Conservation (phyloP, 768 basidiomycete species). For the Trametes coccinea region DNA sequence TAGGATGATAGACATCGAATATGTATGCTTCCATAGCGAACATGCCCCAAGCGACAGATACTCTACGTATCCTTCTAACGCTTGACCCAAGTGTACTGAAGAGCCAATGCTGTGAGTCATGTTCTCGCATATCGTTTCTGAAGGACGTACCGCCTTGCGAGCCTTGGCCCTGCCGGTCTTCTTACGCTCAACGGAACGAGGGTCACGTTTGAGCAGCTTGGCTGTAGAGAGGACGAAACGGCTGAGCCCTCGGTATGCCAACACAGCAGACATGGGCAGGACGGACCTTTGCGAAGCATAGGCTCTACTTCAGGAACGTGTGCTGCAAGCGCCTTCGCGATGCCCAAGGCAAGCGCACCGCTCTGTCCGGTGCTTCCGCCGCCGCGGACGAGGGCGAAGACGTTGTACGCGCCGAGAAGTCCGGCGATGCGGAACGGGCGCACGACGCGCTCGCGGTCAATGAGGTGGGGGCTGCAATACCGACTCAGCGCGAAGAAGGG, state of each 20-base stretch:
- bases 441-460: conserved; percentile 79
- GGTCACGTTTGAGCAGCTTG: conserved; percentile 85
- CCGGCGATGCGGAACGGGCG: conserved; percentile 85
- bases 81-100: conserved; percentile 94
- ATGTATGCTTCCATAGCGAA: conserved; percentile 8
- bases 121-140: conserved; percentile 5
- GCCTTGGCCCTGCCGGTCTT: conserved; percentile 94
- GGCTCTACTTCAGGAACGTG: conserved; percentile 66
- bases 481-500: background rate
- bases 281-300: conserved; percentile 73
- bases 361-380: conserved; percentile 93
- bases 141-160: conserved; percentile 75
- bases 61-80: conserved; percentile 48
- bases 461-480: conserved; percentile 43
- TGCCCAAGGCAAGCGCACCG: conserved; percentile 79
- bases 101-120: conserved; percentile 17
- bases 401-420: conserved; percentile 80
- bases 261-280: too few relatives aligned
- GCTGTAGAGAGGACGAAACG: conserved; percentile 44
- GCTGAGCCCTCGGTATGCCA: background rate
- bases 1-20: conserved; percentile 12
- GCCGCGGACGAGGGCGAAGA: conserved; percentile 61
- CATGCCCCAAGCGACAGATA: background rate
- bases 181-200: conserved; percentile 97
- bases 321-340: conserved; percentile 71